phyloP scores from a whole-genome alignment of 257 asterid genomes.

The Plantago ovata region DNA sequence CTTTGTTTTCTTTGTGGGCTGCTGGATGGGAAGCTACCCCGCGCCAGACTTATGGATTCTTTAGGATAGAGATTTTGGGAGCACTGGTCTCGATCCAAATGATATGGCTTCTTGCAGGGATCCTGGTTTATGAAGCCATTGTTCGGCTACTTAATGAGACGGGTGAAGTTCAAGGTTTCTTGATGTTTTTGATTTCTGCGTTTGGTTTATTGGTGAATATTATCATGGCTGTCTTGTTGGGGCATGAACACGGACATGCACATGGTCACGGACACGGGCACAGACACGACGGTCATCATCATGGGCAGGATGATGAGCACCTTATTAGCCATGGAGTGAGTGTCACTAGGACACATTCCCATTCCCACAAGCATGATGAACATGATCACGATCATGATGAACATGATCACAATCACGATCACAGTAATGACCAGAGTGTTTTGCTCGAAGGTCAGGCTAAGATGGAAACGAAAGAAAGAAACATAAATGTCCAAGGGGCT shows the following conservation, averaged over 20 bases:
- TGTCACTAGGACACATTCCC: conserved; percentile 37
- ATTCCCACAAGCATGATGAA: conserved; percentile 26
- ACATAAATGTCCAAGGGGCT: conserved; percentile 92
- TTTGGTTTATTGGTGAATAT: conserved; percentile 77
- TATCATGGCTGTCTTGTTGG: conserved; percentile 73
- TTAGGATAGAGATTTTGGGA: conserved; percentile 83
- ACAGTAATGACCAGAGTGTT: too few relatives aligned
- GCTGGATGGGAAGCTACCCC: conserved; percentile 97
- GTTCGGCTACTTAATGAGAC: conserved; percentile 48
- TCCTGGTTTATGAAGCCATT: conserved; percentile 89
- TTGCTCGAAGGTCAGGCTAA: conserved; percentile 36
- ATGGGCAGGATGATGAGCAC: conserved; percentile 41
- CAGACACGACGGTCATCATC: conserved; percentile 35
- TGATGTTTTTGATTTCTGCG: conserved; percentile 81
- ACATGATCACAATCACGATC: too few relatives aligned
- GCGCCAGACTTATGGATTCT: conserved; percentile 89
- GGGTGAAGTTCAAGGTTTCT: conserved; percentile 79
- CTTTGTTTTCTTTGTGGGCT: conserved; percentile 89
- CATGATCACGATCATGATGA: conserved; percentile 30
- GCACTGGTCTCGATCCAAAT: conserved; percentile 82
- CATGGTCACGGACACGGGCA: conserved; percentile 44
- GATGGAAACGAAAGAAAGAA: conserved; percentile 41
- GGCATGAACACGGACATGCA: conserved; percentile 73
- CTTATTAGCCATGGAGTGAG: conserved; percentile 42
- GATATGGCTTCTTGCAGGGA: conserved; percentile 96